These are phyloP conservation scores for Durotheca rogersii DNA, from an alignment of 495 filamentous ascomycete species.

Conservation along the genomic window DNA sequence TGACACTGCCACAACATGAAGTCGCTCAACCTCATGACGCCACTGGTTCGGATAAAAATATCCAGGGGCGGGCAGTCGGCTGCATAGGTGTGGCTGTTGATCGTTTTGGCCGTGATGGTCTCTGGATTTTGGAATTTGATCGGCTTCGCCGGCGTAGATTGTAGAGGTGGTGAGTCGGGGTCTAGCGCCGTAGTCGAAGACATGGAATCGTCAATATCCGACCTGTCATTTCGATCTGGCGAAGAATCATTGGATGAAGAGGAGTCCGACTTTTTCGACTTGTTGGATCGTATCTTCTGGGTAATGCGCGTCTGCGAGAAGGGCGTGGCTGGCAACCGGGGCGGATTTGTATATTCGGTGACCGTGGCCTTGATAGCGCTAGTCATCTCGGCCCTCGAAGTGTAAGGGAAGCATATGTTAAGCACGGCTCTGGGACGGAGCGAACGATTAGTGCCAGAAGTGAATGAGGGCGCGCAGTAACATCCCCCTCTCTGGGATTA, in stretches of 20 bases:
- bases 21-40: slow-evolving; percentile 87
- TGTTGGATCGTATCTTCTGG: slow-evolving; percentile 70
- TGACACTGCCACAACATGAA: slow-evolving; percentile 99
- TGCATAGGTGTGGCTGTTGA: slow-evolving; percentile 82
- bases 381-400: slow-evolving; percentile 93
- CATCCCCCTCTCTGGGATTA: background rate
- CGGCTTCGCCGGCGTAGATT: slow-evolving; percentile 31
- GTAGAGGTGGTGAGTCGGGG: slow-evolving; percentile 48
- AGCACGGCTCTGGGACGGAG: slow-evolving; percentile 64
- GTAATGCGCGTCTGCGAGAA: slow-evolving; percentile 87
- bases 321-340: slow-evolving; percentile 59
- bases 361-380: slow-evolving; percentile 87
- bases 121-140: slow-evolving; percentile 63
- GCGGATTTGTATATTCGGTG: slow-evolving; percentile 71
- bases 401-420: slow-evolving; percentile 98
- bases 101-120: slow-evolving; percentile 75
- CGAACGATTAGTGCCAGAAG: no score
- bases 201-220: slow-evolving; percentile 56
- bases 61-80: slow-evolving; percentile 82
- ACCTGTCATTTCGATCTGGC: slow-evolving; percentile 38
- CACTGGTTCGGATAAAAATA: slow-evolving; percentile 84
- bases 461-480: no score
- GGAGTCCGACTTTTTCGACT: slow-evolving; percentile 50
- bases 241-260: slow-evolving; percentile 47
- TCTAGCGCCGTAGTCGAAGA: slow-evolving; percentile 52